Percentiles rank a stretch among this genome's conserved stretches.
Evolutionary conservation across 345 rosid genomes (phyloP).

Genomic region (Populus pruinosa): DNA sequence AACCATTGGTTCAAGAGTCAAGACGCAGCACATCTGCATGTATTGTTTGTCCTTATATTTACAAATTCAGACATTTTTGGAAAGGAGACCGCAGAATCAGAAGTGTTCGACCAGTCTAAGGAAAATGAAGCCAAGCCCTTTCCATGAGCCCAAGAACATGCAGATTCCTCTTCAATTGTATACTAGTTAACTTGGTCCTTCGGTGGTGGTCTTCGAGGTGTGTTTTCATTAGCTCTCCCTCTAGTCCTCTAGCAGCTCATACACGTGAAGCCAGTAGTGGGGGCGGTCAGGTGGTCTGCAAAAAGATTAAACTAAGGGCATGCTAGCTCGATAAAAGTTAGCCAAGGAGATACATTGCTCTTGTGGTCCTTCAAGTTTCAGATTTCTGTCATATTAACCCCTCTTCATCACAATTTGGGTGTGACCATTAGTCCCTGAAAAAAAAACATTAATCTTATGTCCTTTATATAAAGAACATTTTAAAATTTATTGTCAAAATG

Average conservation of each 20-base stretch:
- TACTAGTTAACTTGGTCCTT: background rate
- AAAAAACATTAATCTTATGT: no score
- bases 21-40: background rate
- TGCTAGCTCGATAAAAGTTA: background rate
- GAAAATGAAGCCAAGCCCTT: constrained; percentile 24
- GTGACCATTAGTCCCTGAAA: no score
- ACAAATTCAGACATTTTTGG: constrained; percentile 18
- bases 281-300: constrained; percentile 17
- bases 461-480: no score
- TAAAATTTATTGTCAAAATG: no score
- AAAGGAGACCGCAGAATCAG: constrained; percentile 10
- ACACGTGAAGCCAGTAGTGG: constrained; percentile 39
- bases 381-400: background rate
- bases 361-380: background rate
- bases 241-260: constrained; percentile 24
- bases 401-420: background rate
- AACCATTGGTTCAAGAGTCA: background rate
- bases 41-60: background rate
- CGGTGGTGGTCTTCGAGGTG: constrained; percentile 42
- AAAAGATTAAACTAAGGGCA: background rate
- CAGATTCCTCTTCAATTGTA: background rate
- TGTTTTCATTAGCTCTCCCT: background rate
- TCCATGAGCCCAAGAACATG: background rate
- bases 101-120: constrained; percentile 33
- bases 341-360: background rate